Evolutionary conservation across 805 yeast genomes (phyloP).

Genomic region (Lipomyces yamadae): DNA sequence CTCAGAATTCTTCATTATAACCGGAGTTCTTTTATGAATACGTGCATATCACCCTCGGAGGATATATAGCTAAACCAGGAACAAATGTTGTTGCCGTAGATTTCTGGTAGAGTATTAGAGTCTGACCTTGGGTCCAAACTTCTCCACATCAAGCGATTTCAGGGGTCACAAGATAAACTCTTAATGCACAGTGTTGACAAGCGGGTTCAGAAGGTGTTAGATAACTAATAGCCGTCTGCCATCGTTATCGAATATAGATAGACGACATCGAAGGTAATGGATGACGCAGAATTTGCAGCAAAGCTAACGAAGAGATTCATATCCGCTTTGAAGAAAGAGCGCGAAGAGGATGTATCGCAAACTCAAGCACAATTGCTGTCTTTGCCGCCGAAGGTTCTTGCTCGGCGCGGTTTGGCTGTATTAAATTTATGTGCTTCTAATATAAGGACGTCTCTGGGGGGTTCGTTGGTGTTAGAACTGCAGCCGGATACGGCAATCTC

Average conservation of each 20-base stretch:
- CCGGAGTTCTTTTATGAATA: neutral
- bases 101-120: too few relatives aligned
- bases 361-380: slow-evolving; percentile 52
- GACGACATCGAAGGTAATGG: neutral
- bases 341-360: slow-evolving; percentile 57
- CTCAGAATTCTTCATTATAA: neutral
- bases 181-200: too few relatives aligned
- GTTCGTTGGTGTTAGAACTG: slow-evolving; percentile 70
- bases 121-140: too few relatives aligned
- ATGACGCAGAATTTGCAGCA: slow-evolving; percentile 8
- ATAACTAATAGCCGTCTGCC: neutral
- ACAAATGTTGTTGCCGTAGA: neutral
- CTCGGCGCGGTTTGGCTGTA: slow-evolving; percentile 74
- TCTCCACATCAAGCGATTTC: neutral
- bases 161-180: neutral
- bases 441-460: slow-evolving; percentile 78
- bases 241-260: neutral
- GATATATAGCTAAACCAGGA: neutral
- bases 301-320: slow-evolving; percentile 30
- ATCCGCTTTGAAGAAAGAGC: slow-evolving; percentile 49
- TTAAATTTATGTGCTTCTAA: slow-evolving; percentile 65
- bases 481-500: slow-evolving; percentile 55
- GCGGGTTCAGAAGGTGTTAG: neutral
- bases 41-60: neutral
- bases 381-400: slow-evolving; percentile 67